Base-by-base conservation (phyloP, 345 rosid genomes). In the Populus deltoides region DNA sequence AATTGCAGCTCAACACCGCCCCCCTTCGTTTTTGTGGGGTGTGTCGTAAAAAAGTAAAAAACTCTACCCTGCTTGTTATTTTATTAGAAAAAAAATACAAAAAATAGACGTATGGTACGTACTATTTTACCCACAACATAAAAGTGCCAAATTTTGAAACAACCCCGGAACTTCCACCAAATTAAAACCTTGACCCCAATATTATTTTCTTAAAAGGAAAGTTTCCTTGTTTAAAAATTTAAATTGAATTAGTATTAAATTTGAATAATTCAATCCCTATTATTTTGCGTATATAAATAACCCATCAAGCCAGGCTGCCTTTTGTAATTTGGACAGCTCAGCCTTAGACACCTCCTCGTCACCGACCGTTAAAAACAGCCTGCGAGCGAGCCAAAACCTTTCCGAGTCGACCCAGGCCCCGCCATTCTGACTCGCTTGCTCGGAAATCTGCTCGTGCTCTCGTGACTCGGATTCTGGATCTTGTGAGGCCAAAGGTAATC, bases 71-170 rank as follows among this genome's bases (percentile, higher is more conserved):
- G 11, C 6, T n/a, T 59, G 9, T n/a, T 59, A 59, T 10, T 47
- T 13, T 9, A 22, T 20, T 7, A 22, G 2, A 1, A 22, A 3
- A 9, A 18, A 8, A 7, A 20, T 0, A 7, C 61, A 8, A 57
- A n/a, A n/a, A n/a, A 57, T 57, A 57, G 63, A 57, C 29, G 29
- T n/a, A 0, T 13, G 3, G 84, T 78, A 81, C 84, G 10, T 55
- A 2, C 0, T 41, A 41, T 33, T 78, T 78, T 70, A 81, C 62
- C 79, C 69, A 12, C 73, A 55, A 39, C 33, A n/a, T 25, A 27
- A 43, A 72, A 43, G 22, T 49, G 16, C 80, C 81, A 84, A 78
- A 71, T 5, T n/a, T n/a, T 43, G 86, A 80, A 82, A 80, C 69
- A 53, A 24, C 87, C 73, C 70, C 79, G 77, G 76, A 79, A 73